Percentiles rank a stretch among this genome's conserved stretches.
These are phyloP conservation scores for Sclerotinia subarctica DNA, from an alignment of 2,329 filamentous ascomycete genomes.

Conservation along the genomic window DNA sequence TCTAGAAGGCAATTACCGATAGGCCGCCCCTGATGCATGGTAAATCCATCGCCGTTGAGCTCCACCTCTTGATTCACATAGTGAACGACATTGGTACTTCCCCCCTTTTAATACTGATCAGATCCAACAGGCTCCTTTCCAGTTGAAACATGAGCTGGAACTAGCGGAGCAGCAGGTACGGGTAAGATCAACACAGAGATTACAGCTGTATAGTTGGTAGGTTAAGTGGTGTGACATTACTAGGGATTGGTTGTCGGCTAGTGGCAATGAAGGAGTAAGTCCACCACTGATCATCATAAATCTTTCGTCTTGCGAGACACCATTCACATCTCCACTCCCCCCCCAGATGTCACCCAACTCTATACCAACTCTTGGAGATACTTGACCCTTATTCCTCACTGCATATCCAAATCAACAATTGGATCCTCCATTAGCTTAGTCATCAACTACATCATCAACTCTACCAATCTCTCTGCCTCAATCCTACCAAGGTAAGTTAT, in stretches of 20 bases:
- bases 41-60: conserved; percentile 10
- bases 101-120: neutral
- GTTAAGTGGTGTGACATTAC: conserved; percentile 2
- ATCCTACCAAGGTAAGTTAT: neutral
- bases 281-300: neutral
- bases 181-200: neutral
- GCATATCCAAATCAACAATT: neutral
- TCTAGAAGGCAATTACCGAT: conserved; percentile 21
- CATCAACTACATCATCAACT: neutral
- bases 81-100: conserved; percentile 6
- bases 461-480: neutral
- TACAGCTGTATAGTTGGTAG: neutral
- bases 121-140: neutral
- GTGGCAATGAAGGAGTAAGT: neutral
- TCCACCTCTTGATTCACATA: conserved; percentile 3
- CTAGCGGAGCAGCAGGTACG: neutral
- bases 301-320: neutral
- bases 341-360: neutral
- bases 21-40: conserved; percentile 12
- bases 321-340: neutral
- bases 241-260: neutral
- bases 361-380: neutral
- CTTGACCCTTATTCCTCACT: neutral
- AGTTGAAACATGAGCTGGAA: neutral
- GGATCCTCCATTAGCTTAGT: neutral